phyloP scores from a whole-genome alignment of 108 stramenopile genomes.

The Discostella stelligeroides region DNA sequence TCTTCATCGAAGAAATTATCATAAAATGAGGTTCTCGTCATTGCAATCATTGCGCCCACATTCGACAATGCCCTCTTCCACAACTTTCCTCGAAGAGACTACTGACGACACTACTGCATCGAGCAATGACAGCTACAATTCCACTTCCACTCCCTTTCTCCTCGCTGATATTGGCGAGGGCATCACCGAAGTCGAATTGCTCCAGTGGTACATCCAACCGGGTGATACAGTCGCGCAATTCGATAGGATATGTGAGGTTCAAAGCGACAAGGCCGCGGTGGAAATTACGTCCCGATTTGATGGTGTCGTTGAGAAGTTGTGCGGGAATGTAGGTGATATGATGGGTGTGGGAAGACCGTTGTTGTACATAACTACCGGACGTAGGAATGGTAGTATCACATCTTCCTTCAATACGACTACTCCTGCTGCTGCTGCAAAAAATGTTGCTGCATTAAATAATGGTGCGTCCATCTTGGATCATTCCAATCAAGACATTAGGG shows the following conservation, averaged over 20 bases:
- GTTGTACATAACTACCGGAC: constrained; percentile 65
- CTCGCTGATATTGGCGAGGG: constrained; percentile 99
- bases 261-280: constrained; percentile 97
- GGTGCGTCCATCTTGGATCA: too few species aligned
- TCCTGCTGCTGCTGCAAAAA: background rate
- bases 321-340: constrained; percentile 85
- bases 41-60: constrained; percentile 1
- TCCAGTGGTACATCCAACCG: constrained; percentile 91
- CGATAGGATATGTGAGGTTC: constrained; percentile 95
- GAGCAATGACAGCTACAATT: background rate
- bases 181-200: constrained; percentile 96
- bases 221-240: constrained; percentile 92
- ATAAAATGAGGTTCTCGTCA: too few species aligned
- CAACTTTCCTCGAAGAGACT: background rate
- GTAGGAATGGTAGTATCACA: constrained; percentile 8
- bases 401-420: background rate
- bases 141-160: constrained; percentile 65
- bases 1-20: too few species aligned
- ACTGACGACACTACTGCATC: constrained; percentile 8
- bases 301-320: constrained; percentile 75
- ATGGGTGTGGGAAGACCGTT: constrained; percentile 84
- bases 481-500: background rate
- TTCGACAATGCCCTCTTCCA: constrained; percentile 15
- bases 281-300: constrained; percentile 97
- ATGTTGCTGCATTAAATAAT: background rate